Evolutionary conservation across 1,284 basidiomycete species (phyloP), one percentile per base, ranked within the genome.

Genomic region (Fomitopsis palustris): DNA sequence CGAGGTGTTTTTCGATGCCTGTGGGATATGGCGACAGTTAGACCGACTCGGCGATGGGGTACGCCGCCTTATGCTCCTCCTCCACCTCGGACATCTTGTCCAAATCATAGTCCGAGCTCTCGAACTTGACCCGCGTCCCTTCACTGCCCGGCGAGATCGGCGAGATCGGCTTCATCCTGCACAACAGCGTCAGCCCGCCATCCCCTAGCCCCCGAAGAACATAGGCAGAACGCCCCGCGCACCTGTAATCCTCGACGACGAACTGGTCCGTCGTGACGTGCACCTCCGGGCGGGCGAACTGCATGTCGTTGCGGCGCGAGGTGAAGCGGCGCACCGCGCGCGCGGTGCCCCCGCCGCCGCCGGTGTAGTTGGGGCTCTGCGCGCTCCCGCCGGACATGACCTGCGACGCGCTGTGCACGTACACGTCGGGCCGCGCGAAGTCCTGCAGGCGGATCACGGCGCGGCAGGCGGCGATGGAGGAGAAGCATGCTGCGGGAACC

Each of bases 381-480:
- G 55, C 61, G 49, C 27, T 52, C 49, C 45, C 43, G 43, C 60
- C 56, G 53, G 71, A 67, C n/a, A 69, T 63, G n/a, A 78, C 62
- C 29, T 74, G 74, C 37, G 77, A 76, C 51, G 79, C 69, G 12
- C 78, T 78, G 66, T 82, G 78, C 17, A 83, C 74, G 61, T 83
- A 82, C 21, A 79, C 69, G 54, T 83, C 81, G 25, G 78, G 70
- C 37, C 66, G 64, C 7, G 72, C 78, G 68, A 81, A 83, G 41
- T 85, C 82, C 37, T 82, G 77, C 29, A 88, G 75, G 60, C 85
- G 78, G 67, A 87, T 85, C 52, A 88, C 85, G 21, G 82, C 80
- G 54, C 87, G 81, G 68, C 85, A 86, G 19, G 87, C 84, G 23
- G 86, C 84, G 53, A 87, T 84, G 9, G 82, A 78, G 29, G 83